These are phyloP conservation scores for Solanum corneliomulleri DNA, from an alignment of 257 asterid genomes.

Conservation along the genomic window DNA sequence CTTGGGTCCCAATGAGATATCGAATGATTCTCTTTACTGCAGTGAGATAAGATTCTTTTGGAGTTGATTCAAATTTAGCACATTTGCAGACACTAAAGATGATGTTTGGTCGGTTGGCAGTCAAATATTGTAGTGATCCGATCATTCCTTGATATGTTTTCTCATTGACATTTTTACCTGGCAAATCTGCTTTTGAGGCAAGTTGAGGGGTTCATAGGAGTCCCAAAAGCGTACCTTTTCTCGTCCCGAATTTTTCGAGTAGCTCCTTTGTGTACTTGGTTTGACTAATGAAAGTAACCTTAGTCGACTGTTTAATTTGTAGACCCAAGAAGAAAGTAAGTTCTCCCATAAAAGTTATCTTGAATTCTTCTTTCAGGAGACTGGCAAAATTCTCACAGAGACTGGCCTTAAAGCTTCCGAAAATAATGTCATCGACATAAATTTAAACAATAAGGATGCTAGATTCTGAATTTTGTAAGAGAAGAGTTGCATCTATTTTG, in stretches of 20 bases:
- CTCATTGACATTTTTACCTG: not conserved
- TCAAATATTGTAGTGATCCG: not conserved
- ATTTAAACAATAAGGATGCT: not conserved
- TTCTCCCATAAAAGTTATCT: not conserved
- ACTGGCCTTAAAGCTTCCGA: not conserved
- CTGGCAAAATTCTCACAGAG: not conserved
- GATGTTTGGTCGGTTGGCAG: not conserved
- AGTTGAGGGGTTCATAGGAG: not conserved
- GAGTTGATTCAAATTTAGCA: not conserved
- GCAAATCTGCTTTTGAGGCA: not conserved
- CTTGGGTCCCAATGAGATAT: not conserved
- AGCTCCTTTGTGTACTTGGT: not conserved
- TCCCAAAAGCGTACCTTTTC: not conserved
- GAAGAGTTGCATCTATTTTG: not conserved
- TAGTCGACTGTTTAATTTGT: not conserved
- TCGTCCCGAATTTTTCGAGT: not conserved
- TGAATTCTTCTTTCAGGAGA: not conserved
- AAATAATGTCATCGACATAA: not conserved
- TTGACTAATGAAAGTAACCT: not conserved
- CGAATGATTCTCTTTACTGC: not conserved
- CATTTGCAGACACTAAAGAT: not conserved
- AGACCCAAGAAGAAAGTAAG: not conserved
- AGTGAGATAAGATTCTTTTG: not conserved
- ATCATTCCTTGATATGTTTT: not conserved
- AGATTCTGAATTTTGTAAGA: not conserved